Base-by-base conservation (phyloP, 2,329 filamentous ascomycete species). In the Aspergillus awamori region DNA sequence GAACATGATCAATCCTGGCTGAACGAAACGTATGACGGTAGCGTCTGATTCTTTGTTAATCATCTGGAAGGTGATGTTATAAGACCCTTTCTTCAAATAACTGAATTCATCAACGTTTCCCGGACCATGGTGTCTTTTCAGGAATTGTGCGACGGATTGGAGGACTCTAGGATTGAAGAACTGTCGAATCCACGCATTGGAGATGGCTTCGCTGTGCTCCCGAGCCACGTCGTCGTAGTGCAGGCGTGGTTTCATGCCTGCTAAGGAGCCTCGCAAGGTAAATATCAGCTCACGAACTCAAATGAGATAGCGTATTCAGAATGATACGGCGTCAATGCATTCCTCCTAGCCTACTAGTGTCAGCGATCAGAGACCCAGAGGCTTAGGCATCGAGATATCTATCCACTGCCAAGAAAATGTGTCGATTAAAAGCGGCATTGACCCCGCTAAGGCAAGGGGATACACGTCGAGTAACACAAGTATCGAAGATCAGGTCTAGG, bases 41-140 rank as follows among this genome's bases (percentile, higher is more conserved):
- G 67, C 64, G 55, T 55, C 53, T 1, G 64, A 67, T 47, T 72
- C 63, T 36, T 69, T 61, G 53, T 64, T 72, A 17, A 66, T 70
- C 53, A 75, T 70, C 47, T 66, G 65, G 56, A 70, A 74, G 53
- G 72, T 72, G 17, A 74, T 45, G 64, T 74, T 74, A 33, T 74
- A 75, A 53, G 70, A 68, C 22, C 73, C 70, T 45, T 68, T 71
- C n/a, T 36, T 10, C 10, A 36, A 11, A 13, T 13, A 36, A 0
- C 0, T 36, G 1, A 36, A 45, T 15, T 11, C 41, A 30, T 30
- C 41, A 13, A 13, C 10, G 3, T 13, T 0, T 1, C 41, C 20
- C 6, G 41, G 10, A 20, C 41, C n/a, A 13, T 45, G 41, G 8
- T 45, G 41, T 20, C 41, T 24, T 13, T 15, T 15, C 20, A 45